Evolutionary conservation across 2,329 filamentous ascomycete species (phyloP), one percentile per base, ranked within the genome.

Genomic region (Penicillium sp.): DNA sequence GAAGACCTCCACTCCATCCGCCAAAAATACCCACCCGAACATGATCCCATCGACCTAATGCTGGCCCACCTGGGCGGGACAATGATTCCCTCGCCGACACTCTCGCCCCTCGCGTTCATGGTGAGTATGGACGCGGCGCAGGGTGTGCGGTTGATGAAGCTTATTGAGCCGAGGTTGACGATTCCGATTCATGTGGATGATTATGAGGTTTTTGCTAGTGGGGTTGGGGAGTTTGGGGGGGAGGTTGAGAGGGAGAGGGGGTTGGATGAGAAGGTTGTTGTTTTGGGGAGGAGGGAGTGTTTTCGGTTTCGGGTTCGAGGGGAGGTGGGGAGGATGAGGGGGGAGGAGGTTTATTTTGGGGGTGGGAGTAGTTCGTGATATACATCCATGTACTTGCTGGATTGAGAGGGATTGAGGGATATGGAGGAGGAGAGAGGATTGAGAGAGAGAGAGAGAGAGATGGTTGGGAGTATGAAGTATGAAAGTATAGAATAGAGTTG

Each of bases 101-200:
- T 87, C 72, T 86, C 86, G 49, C 73, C 89, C 62, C 61, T 89
- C 26, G 89, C 89, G 83, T 83, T 89, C 7, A 89, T 89, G 87
- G 85, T 89, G 2, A 90, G 87, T 0, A 90, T 90, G 87, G 87
- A 90, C 72, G 87, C 84, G 24, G 80, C 83, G 69, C 85, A 89
- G 73, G 87, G 87, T 0, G 66, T 90, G 30, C 76, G 88, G 75
- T 72, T 90, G 64, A 84, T 90, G 72, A 77, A 80, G 66, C 66
- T 89, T 60, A 82, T 90, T 35, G 76, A 86, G 33, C 85, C 87
- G 19, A 84, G 88, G 26, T 59, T 89, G 54, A 89, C 86, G 6
- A 85, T 90, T 49, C 87, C 87, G 3, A 84, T 89, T 40, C 86
- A 89, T 70, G 88, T 82, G 69, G 86, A 89, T 71, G 86, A 89